phyloP scores from a whole-genome alignment of 257 asterid genomes.

The Solanum dulcamara region DNA sequence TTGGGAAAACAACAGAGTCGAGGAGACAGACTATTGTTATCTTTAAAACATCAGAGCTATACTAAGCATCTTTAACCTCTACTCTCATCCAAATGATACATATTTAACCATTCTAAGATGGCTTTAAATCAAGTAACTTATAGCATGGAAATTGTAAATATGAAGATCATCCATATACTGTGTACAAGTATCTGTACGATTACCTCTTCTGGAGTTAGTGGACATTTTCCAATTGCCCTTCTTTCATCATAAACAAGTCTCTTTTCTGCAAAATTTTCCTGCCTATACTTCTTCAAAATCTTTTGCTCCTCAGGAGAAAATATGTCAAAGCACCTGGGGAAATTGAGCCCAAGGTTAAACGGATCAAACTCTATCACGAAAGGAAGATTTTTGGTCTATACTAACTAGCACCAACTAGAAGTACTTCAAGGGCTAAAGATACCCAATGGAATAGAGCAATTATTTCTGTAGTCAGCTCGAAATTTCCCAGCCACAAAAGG shows the following conservation, averaged over 20 bases:
- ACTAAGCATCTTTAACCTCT: not conserved
- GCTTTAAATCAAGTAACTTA: not conserved
- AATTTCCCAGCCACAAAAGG: not conserved
- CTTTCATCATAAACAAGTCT: constrained; percentile 73
- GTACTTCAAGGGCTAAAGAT: not conserved
- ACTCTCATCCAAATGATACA: not conserved
- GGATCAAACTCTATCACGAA: not conserved
- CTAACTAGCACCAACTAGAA: not conserved
- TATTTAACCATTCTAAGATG: not conserved
- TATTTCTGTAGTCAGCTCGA: not conserved
- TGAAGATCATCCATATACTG: not conserved
- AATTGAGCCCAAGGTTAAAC: not conserved
- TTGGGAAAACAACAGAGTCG: not conserved
- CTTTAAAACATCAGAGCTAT: not conserved
- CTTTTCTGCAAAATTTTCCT: constrained; percentile 77
- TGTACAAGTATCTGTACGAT: not conserved
- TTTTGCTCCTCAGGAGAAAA: constrained; percentile 67
- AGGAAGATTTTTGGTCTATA: not conserved
- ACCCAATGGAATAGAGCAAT: not conserved
- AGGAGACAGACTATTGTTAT: not conserved
- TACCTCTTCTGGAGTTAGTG: constrained; percentile 97
- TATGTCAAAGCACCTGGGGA: constrained; percentile 83
- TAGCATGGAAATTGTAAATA: not conserved
- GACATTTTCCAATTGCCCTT: constrained; percentile 97
- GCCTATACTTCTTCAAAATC: constrained; percentile 58